Conservation (phyloP, 371 early-diverging fungal species). For the Mortierella sp. region DNA sequence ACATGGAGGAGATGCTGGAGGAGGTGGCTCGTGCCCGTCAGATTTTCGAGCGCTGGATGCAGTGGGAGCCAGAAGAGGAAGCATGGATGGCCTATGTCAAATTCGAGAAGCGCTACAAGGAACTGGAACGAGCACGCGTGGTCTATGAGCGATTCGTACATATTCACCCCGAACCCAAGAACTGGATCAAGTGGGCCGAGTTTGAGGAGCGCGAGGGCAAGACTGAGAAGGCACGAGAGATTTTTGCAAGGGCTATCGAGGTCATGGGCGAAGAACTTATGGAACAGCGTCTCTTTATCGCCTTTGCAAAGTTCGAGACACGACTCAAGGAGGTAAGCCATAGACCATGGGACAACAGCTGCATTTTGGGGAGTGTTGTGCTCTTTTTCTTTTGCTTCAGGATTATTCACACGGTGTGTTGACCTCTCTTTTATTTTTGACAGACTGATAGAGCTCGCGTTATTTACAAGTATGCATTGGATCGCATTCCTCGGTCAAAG, state of each 20-base stretch:
- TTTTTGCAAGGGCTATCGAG: constrained; percentile 90
- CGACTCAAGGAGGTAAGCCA: constrained; percentile 81
- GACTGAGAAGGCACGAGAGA: constrained; percentile 85
- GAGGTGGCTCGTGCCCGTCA: constrained; percentile 92
- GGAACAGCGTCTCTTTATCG: constrained; percentile 91
- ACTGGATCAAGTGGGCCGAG: constrained; percentile 96
- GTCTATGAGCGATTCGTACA: constrained; percentile 90
- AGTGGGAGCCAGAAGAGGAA: constrained; percentile 94
- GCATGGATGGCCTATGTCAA: constrained; percentile 97
- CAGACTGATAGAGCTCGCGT: constrained; percentile 92
- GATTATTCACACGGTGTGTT: background rate
- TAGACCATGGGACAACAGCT: background rate
- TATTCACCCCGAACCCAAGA: constrained; percentile 92
- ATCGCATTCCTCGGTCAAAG: constrained; percentile 85
- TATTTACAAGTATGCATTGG: constrained; percentile 95
- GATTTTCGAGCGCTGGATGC: constrained; percentile 99
- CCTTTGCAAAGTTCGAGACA: constrained; percentile 97
- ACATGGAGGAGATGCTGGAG: constrained; percentile 97
- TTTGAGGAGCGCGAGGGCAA: constrained; percentile 92
- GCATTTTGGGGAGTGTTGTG: background rate
- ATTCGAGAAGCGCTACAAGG: constrained; percentile 92
- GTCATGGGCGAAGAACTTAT: constrained; percentile 89
- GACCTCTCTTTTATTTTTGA: background rate
- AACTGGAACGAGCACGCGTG: constrained; percentile 84
- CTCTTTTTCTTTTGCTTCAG: background rate